Conservation (phyloP, 441 rosid species). For the Iberis amara region DNA sequence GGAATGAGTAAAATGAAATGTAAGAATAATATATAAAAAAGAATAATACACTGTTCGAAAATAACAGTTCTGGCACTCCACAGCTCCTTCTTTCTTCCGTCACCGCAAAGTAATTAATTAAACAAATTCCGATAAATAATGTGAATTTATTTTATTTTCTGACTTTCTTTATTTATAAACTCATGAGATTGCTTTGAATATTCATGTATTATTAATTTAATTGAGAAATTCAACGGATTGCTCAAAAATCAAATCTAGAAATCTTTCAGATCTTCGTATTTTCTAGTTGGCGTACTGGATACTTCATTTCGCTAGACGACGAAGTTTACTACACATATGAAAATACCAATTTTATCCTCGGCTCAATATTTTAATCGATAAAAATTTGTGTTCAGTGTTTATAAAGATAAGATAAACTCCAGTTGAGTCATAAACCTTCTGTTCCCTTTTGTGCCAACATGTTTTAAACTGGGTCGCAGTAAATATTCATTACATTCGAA, state of each 20-base stretch:
- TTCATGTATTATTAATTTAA: too few relatives aligned
- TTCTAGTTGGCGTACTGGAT: too few relatives aligned
- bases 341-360: too few relatives aligned
- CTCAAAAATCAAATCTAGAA: too few relatives aligned
- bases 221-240: too few relatives aligned
- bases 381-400: constrained; percentile 8
- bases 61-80: constrained; percentile 27
- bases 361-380: neutral
- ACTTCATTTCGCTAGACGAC: too few relatives aligned
- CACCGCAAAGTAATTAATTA: constrained; percentile 20
- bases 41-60: constrained; percentile 48
- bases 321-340: too few relatives aligned
- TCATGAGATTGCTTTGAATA: too few relatives aligned
- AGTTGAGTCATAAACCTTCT: constrained; percentile 26
- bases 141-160: neutral
- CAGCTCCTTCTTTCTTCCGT: constrained; percentile 30
- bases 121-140: constrained; percentile 1
- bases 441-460: constrained; percentile 40
- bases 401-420: constrained; percentile 16
- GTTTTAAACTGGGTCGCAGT: constrained; percentile 10
- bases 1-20: too few relatives aligned
- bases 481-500: neutral
- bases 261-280: too few relatives aligned
- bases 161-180: constrained; percentile 1
- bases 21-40: constrained; percentile 1